Conservation (phyloP, 805 yeast genomes). For the Wickerhamomyces queroliae region DNA sequence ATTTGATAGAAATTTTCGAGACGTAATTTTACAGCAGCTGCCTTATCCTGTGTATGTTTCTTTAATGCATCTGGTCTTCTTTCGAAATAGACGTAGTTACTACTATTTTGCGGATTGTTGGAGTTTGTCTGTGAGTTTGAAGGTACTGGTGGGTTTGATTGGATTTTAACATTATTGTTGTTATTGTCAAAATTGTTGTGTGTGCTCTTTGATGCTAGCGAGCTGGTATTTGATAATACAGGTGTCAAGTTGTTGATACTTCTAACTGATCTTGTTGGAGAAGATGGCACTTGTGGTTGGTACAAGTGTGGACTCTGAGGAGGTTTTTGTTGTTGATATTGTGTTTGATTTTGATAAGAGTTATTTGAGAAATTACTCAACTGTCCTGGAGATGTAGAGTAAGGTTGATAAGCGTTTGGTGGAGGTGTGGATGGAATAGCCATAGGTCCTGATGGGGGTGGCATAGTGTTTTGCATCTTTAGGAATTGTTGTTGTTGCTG, state of each 20-base stretch:
- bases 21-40: slow-evolving; percentile 57
- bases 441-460: slow-evolving; percentile 20
- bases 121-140: slow-evolving; percentile 4
- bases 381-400: slow-evolving; percentile 20
- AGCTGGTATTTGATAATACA: slow-evolving; percentile 18
- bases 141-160: slow-evolving; percentile 14
- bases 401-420: slow-evolving; percentile 12
- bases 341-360: slow-evolving; percentile 12
- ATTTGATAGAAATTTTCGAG: slow-evolving; percentile 87
- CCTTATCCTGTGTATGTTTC: slow-evolving; percentile 24
- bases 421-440: slow-evolving; percentile 17
- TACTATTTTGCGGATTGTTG: slow-evolving; percentile 8
- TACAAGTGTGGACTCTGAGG: slow-evolving; percentile 22
- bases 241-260: slow-evolving; percentile 19
- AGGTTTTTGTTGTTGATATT: slow-evolving; percentile 18
- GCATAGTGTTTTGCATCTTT: slow-evolving; percentile 23
- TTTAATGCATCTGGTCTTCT: slow-evolving; percentile 25
- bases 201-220: slow-evolving; percentile 15
- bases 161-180: slow-evolving; percentile 7
- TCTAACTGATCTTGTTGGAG: slow-evolving; percentile 25
- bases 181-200: slow-evolving; percentile 4
- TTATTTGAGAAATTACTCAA: slow-evolving; percentile 9
- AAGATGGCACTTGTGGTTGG: slow-evolving; percentile 26
- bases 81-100: slow-evolving; percentile 22
- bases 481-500: slow-evolving; percentile 20